Conservation (phyloP, 2,329 filamentous ascomycete species). For the Venturia carpophila region DNA sequence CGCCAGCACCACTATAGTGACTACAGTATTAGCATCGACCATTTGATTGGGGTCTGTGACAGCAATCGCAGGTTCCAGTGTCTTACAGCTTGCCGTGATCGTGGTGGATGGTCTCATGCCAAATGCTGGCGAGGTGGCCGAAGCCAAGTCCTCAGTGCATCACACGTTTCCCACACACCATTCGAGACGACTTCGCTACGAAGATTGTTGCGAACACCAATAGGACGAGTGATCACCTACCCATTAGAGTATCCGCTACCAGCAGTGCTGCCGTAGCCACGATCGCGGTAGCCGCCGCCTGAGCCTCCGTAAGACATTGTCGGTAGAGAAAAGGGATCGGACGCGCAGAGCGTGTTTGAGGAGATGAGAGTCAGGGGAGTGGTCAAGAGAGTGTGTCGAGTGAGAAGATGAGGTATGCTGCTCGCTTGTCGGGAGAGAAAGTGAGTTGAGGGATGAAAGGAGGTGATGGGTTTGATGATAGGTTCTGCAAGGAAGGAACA, state of each 20-base stretch:
- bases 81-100: constrained; percentile 4
- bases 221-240: constrained; percentile 35
- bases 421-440: constrained; percentile 6
- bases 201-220: constrained; percentile 28
- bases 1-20: constrained; percentile 10
- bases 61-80: background rate
- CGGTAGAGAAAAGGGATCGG: constrained; percentile 20
- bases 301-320: constrained; percentile 60
- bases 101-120: constrained; percentile 2
- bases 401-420: constrained; percentile 9
- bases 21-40: constrained; percentile 10
- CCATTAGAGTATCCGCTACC: constrained; percentile 47
- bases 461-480: constrained; percentile 22
- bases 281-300: constrained; percentile 40
- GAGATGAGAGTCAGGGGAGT: background rate
- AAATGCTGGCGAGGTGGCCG: background rate
- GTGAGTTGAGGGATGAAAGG: constrained; percentile 22
- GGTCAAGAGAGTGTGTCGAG: background rate
- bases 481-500: background rate
- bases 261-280: constrained; percentile 37
- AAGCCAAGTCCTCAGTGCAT: constrained; percentile 4
- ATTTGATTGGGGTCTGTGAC: background rate
- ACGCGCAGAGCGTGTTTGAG: constrained; percentile 6
- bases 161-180: constrained; percentile 18
- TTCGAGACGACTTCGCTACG: constrained; percentile 21